These are phyloP conservation scores for Amanita polypyramis DNA, from an alignment of 768 basidiomycete genomes.

Conservation along the genomic window DNA sequence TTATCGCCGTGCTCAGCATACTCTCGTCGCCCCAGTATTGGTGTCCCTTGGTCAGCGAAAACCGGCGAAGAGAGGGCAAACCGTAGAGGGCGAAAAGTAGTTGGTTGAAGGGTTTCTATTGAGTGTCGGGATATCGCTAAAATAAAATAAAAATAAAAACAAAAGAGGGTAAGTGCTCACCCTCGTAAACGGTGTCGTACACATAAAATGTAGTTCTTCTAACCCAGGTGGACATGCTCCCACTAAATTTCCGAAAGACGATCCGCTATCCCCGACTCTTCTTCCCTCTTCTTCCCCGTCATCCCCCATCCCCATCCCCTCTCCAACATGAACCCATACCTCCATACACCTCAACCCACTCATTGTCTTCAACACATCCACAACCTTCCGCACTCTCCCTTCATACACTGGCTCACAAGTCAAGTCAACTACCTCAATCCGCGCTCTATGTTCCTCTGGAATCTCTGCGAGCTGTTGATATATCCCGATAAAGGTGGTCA, in stretches of 20 bases:
- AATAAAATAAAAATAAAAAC: too few species aligned
- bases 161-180: slow-evolving; percentile 17
- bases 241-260: slow-evolving; percentile 26
- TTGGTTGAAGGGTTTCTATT: slow-evolving; percentile 31
- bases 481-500: slow-evolving; percentile 35
- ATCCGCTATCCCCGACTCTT: slow-evolving; percentile 3
- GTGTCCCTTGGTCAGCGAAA: slow-evolving; percentile 40
- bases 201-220: slow-evolving; percentile 42
- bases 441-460: slow-evolving; percentile 18
- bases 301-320: background rate
- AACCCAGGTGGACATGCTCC: slow-evolving; percentile 23
- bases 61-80: slow-evolving; percentile 30
- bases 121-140: background rate
- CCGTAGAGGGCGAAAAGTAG: slow-evolving; percentile 26
- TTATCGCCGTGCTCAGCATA: slow-evolving; percentile 31
- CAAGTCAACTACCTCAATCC: slow-evolving; percentile 32
- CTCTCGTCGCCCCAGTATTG: slow-evolving; percentile 29
- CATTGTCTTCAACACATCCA: slow-evolving; percentile 23
- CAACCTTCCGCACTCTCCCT: slow-evolving; percentile 21
- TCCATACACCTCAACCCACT: slow-evolving; percentile 30
- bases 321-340: slow-evolving; percentile 37
- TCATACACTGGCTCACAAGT: slow-evolving; percentile 40
- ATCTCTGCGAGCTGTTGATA: slow-evolving; percentile 34
- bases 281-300: background rate
- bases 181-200: slow-evolving; percentile 33